These are phyloP conservation scores for Lasiosphaeria miniovina DNA, from an alignment of 495 filamentous ascomycete species.

Conservation along the genomic window DNA sequence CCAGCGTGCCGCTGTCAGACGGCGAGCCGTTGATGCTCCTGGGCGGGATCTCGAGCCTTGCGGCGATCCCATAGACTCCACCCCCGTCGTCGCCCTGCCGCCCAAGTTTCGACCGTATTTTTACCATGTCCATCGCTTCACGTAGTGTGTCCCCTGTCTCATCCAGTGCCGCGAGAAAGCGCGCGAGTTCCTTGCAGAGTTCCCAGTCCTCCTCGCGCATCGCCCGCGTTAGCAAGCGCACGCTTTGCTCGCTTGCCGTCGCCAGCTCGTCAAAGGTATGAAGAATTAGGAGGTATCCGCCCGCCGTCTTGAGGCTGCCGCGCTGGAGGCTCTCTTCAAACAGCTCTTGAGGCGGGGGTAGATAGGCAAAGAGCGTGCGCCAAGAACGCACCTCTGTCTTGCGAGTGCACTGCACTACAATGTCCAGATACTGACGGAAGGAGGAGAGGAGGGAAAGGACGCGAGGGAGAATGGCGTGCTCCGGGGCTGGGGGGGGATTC, in stretches of 20 bases:
- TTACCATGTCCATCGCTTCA: conserved; percentile 72
- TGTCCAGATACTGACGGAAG: conserved; percentile 86
- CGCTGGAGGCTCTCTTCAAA: conserved; percentile 87
- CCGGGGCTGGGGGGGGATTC: conserved; percentile 56
- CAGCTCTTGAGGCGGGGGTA: conserved; percentile 83
- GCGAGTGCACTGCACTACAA: conserved; percentile 93
- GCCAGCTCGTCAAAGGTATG: conserved; percentile 88
- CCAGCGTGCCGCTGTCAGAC: conserved; percentile 10
- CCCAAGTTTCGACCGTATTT: conserved; percentile 47
- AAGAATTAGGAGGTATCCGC: conserved; percentile 91
- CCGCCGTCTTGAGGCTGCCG: conserved; percentile 89
- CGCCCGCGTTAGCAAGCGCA: conserved; percentile 76
- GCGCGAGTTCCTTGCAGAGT: conserved; percentile 87
- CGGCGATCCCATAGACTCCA: conserved; percentile 43
- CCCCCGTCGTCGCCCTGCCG: conserved; percentile 30
- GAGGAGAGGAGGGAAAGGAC: conserved; percentile 87
- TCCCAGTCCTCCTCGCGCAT: conserved; percentile 92
- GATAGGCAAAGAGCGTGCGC: conserved; percentile 85
- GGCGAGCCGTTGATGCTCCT: conserved; percentile 32
- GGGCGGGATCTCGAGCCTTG: conserved; percentile 49
- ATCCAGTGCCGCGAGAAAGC: conserved; percentile 92
- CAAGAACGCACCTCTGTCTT: conserved; percentile 96
- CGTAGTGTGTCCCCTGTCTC: conserved; percentile 77
- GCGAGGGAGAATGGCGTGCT: conserved; percentile 74
- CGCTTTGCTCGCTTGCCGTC: conserved; percentile 74